These are phyloP conservation scores for Trametes cinnabarina DNA, from an alignment of 768 basidiomycete species.

Conservation along the genomic window DNA sequence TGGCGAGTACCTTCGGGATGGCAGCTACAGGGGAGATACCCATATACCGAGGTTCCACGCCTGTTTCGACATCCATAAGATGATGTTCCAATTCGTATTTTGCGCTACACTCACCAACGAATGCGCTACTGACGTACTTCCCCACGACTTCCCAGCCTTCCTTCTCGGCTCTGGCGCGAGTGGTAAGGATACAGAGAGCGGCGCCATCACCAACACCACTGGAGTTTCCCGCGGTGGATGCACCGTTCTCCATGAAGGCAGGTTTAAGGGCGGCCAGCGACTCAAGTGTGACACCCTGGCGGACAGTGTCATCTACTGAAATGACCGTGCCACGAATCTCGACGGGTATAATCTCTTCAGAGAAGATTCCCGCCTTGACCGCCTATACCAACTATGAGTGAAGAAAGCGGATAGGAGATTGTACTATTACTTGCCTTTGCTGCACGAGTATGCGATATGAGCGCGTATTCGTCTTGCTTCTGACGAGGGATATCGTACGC, in stretches of 20 bases:
- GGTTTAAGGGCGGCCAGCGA: constrained; percentile 78
- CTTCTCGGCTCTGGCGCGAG: constrained; percentile 70
- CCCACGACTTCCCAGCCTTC: constrained; percentile 79
- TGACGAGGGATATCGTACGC: constrained; percentile 73
- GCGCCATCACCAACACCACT: constrained; percentile 93
- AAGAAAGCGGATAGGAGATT: not conserved
- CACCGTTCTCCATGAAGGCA: constrained; percentile 81
- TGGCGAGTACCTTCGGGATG: constrained; percentile 64
- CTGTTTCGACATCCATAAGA: constrained; percentile 33
- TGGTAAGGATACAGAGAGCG: constrained; percentile 77
- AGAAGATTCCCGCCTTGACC: constrained; percentile 74
- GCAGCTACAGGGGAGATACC: constrained; percentile 73
- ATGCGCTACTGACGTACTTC: constrained; percentile 76
- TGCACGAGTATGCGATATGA: constrained; percentile 84
- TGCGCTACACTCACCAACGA: constrained; percentile 58
- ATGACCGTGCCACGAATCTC: constrained; percentile 65
- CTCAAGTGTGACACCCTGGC: constrained; percentile 77
- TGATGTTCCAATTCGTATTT: not conserved
- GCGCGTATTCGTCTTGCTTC: constrained; percentile 87
- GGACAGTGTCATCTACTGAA: constrained; percentile 83
- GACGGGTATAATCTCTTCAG: constrained; percentile 87
- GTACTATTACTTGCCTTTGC: constrained; percentile 43
- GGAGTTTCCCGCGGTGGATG: constrained; percentile 77
- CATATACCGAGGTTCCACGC: constrained; percentile 77
- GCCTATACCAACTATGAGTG: not conserved